A percentile compares a stretch with the other conserved stretches of the same genome.
Evolutionary conservation across 305 asterid species (phyloP).

Genomic region (Solanum hybrid): DNA sequence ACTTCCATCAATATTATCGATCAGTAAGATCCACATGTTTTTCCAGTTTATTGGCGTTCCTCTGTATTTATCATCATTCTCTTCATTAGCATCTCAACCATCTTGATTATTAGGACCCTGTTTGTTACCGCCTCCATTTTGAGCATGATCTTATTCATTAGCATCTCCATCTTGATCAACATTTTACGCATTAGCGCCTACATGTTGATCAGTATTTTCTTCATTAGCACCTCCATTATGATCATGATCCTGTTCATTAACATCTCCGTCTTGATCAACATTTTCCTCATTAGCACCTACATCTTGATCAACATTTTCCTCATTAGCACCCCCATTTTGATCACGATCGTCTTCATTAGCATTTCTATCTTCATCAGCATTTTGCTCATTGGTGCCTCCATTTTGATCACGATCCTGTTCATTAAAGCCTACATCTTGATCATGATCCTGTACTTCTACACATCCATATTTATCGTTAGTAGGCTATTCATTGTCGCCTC

Average conservation of each 20-base stretch:
- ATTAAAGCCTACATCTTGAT: too few species aligned
- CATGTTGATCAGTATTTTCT: neutral
- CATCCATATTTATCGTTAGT: too few species aligned
- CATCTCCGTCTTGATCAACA: neutral
- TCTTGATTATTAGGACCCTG: too few species aligned
- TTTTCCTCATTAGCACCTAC: neutral
- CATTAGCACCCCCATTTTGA: neutral
- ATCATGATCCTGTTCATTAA: neutral
- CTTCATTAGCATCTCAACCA: too few species aligned
- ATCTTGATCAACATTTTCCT: neutral
- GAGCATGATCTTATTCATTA: neutral
- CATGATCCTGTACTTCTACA: too few species aligned
- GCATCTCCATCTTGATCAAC: neutral
- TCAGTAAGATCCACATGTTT: neutral
- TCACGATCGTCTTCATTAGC: neutral
- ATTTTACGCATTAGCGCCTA: neutral
- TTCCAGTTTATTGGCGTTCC: neutral
- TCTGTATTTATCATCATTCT: neutral
- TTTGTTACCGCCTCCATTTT: neutral
- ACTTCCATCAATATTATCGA: neutral
- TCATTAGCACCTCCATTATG: neutral
- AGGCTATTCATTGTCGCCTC: too few species aligned
- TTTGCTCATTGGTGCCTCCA: too few species aligned
- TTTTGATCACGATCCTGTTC: too few species aligned
- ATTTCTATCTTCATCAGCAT: too few species aligned